Evolutionary conservation across 768 basidiomycete genomes (phyloP).

Genomic region (Kwoniella europaea): DNA sequence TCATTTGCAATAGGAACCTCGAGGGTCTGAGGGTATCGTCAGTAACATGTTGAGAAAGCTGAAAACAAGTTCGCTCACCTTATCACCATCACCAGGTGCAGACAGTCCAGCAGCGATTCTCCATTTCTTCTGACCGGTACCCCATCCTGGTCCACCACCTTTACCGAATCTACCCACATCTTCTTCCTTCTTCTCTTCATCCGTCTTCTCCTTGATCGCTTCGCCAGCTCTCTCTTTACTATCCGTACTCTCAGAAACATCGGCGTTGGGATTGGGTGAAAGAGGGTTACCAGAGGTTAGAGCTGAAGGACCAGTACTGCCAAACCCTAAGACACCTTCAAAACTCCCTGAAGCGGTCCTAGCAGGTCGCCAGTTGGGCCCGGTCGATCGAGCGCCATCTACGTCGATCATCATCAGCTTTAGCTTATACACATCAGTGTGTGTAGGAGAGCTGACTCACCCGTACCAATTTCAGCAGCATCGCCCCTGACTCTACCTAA

Average conservation of each 20-base stretch:
- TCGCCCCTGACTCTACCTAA: conserved; percentile 40
- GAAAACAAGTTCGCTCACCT: conserved; percentile 33
- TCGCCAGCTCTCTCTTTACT: conserved; percentile 11
- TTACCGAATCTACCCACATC: conserved; percentile 35
- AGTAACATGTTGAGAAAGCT: background rate
- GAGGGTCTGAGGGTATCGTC: conserved; percentile 13
- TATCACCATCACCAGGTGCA: conserved; percentile 29
- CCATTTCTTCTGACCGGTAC: conserved; percentile 53
- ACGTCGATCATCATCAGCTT: background rate
- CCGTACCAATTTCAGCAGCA: conserved; percentile 26
- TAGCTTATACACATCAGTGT: too few relatives aligned
- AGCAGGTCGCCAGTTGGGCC: conserved; percentile 41
- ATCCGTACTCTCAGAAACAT: conserved; percentile 12
- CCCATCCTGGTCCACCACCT: conserved; percentile 57
- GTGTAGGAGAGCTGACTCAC: conserved; percentile 17
- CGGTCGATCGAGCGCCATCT: conserved; percentile 23
- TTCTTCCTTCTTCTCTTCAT: conserved; percentile 30
- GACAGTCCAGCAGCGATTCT: conserved; percentile 39
- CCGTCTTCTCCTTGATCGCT: conserved; percentile 4
- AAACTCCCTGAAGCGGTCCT: conserved; percentile 51
- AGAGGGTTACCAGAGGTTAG: conserved; percentile 13
- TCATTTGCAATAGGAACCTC: conserved; percentile 37
- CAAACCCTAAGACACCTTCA: conserved; percentile 57
- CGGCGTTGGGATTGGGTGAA: conserved; percentile 5
- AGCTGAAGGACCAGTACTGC: conserved; percentile 26